Conservation (phyloP, 1,139 yeast species). For the Lodderomyces theae region DNA sequence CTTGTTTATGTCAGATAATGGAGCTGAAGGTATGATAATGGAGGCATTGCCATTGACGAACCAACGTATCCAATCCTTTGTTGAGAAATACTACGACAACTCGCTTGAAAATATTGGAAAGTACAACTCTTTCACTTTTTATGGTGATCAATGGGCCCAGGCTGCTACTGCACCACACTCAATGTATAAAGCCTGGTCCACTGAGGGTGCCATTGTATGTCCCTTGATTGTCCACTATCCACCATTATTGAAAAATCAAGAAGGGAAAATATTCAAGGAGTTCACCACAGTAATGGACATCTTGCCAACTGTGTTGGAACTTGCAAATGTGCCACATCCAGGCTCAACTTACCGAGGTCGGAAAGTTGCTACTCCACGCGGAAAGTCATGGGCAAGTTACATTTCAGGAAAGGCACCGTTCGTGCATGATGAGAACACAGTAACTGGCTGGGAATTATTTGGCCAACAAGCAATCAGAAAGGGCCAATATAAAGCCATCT, state of each 20-base stretch:
- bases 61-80: constrained; percentile 23
- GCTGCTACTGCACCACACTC: constrained; percentile 60
- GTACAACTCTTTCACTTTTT: constrained; percentile 47
- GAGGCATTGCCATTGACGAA: constrained; percentile 49
- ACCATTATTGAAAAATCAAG: constrained; percentile 19
- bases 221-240: constrained; percentile 49
- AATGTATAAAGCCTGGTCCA: constrained; percentile 52
- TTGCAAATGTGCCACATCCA: constrained; percentile 47
- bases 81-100: constrained; percentile 41
- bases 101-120: constrained; percentile 47
- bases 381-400: constrained; percentile 40
- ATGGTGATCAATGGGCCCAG: constrained; percentile 62
- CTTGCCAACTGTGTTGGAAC: constrained; percentile 50
- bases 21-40: constrained; percentile 58
- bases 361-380: constrained; percentile 37
- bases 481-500: constrained; percentile 50
- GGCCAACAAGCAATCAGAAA: constrained; percentile 55
- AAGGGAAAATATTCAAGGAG: constrained; percentile 32
- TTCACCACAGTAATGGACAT: constrained; percentile 59
- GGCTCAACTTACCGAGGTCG: constrained; percentile 37
- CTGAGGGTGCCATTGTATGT: constrained; percentile 56
- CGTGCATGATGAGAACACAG: constrained; percentile 44
- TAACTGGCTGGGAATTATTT: constrained; percentile 59
- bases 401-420: constrained; percentile 22
- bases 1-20: constrained; percentile 59